Conservation (phyloP, 2,329 filamentous ascomycete species). For the Botrytis hyacinthi region DNA sequence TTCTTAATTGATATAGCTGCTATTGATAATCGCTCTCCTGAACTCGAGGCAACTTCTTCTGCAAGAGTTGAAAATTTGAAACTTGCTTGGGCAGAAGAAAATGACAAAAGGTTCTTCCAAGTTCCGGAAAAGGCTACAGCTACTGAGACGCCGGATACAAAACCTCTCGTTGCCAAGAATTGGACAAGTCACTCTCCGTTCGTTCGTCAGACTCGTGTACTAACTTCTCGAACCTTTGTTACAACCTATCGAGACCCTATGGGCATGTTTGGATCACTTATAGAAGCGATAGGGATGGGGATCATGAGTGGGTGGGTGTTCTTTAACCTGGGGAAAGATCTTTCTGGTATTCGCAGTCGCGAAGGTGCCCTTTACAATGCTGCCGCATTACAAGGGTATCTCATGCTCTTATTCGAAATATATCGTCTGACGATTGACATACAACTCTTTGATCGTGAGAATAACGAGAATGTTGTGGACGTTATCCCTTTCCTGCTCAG, state of each 20-base stretch:
- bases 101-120: slow-evolving; percentile 27
- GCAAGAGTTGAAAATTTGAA: slow-evolving; percentile 61
- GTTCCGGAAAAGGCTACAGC: slow-evolving; percentile 24
- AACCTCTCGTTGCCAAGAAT: slow-evolving; percentile 23
- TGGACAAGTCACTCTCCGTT: slow-evolving; percentile 52
- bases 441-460: slow-evolving; percentile 71
- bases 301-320: slow-evolving; percentile 74
- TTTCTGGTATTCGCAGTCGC: slow-evolving; percentile 70
- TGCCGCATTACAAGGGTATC: slow-evolving; percentile 70
- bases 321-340: slow-evolving; percentile 60
- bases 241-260: slow-evolving; percentile 75
- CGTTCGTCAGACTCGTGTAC: slow-evolving; percentile 59
- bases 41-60: slow-evolving; percentile 60
- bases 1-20: slow-evolving; percentile 73
- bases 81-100: slow-evolving; percentile 54
- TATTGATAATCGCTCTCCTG: slow-evolving; percentile 67
- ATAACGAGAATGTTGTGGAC: slow-evolving; percentile 68
- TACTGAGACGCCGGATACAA: neutral
- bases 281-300: slow-evolving; percentile 69
- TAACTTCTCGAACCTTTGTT: slow-evolving; percentile 67
- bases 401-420: slow-evolving; percentile 73
- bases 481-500: slow-evolving; percentile 69
- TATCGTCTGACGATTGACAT: slow-evolving; percentile 75
- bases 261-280: slow-evolving; percentile 67
- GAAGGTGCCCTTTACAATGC: slow-evolving; percentile 72